phyloP scores from a whole-genome alignment of 805 yeast genomes.

The Barnettozyma californica region DNA sequence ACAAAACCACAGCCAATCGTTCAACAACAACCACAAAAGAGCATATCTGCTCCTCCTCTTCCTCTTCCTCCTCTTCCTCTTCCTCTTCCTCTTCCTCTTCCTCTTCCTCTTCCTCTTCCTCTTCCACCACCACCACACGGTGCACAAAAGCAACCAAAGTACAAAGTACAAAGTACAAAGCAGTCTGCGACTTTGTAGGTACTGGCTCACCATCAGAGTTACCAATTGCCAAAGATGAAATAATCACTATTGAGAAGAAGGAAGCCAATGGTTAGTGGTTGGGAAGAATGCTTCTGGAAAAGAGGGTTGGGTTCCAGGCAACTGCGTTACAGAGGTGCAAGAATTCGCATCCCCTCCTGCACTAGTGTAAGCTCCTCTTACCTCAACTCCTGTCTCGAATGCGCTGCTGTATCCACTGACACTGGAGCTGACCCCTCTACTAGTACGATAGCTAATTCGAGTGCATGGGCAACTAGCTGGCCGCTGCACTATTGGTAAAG shows the following conservation, averaged over 20 bases:
- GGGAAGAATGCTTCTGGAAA: slow-evolving; percentile 49
- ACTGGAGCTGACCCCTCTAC: slow-evolving; percentile 17
- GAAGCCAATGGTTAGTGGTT: slow-evolving; percentile 93
- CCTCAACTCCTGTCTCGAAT: slow-evolving; percentile 35
- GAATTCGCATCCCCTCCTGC: slow-evolving; percentile 35
- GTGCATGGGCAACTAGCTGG: slow-evolving; percentile 48
- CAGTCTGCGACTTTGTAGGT: slow-evolving; percentile 85
- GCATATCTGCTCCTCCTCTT: too few species aligned
- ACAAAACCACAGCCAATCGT: slow-evolving; percentile 48
- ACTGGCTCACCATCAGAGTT: slow-evolving; percentile 77
- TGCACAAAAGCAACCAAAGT: slow-evolving; percentile 64
- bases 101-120: slow-evolving; percentile 55
- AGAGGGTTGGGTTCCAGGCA: slow-evolving; percentile 98
- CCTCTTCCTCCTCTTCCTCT: too few species aligned
- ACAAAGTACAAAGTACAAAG: too few species aligned
- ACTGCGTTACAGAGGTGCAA: slow-evolving; percentile 62
- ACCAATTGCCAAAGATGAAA: slow-evolving; percentile 70
- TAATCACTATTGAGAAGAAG: slow-evolving; percentile 64
- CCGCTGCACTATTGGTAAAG: slow-evolving; percentile 63
- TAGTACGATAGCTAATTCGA: slow-evolving; percentile 11
- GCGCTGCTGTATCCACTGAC: slow-evolving; percentile 5
- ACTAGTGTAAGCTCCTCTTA: slow-evolving; percentile 30
- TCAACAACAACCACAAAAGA: slow-evolving; percentile 31
- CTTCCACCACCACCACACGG: slow-evolving; percentile 67
- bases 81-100: too few species aligned